Conservation (phyloP, 2,329 filamentous ascomycete species). For the Tolypocladium tropicale region DNA sequence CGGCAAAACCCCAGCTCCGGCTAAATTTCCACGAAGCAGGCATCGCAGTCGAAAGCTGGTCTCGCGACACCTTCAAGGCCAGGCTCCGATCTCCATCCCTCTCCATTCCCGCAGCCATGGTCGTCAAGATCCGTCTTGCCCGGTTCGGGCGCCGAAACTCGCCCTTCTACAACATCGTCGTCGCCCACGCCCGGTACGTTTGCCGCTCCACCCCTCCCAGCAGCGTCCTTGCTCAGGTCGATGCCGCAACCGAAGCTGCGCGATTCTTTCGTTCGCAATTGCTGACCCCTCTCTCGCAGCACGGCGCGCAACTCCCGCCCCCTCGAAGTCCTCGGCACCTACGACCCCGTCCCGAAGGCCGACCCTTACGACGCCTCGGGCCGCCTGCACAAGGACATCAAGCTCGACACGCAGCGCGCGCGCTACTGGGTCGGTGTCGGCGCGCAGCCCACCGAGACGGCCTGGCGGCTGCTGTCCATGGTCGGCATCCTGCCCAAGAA, state of each 20-base stretch:
- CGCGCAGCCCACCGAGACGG: constrained; percentile 84
- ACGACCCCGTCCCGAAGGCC: constrained; percentile 56
- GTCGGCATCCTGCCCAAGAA: constrained; percentile 39
- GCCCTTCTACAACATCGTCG: constrained; percentile 97
- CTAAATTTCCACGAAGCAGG: constrained; percentile 10
- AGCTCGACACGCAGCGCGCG: constrained; percentile 69
- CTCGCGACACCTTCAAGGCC: not conserved
- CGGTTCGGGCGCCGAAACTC: constrained; percentile 81
- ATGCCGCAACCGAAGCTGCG: not conserved
- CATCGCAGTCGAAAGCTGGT: not conserved
- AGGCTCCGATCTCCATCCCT: not conserved
- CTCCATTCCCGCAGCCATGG: constrained; percentile 46
- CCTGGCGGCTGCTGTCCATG: constrained; percentile 79
- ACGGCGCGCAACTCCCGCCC: constrained; percentile 81
- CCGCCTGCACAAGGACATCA: constrained; percentile 80
- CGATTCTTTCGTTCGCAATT: not conserved
- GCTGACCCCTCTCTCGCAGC: constrained; percentile 31
- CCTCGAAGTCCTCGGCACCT: constrained; percentile 82
- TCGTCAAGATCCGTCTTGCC: constrained; percentile 85
- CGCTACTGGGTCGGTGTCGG: constrained; percentile 97
- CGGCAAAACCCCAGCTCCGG: constrained; percentile 27
- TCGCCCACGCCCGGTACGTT: constrained; percentile 76
- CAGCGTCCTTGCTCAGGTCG: not conserved
- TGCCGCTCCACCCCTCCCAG: not conserved
- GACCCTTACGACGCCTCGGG: constrained; percentile 52